phyloP scores from a whole-genome alignment of 148 eudicot species.

The Cornus controversa region DNA sequence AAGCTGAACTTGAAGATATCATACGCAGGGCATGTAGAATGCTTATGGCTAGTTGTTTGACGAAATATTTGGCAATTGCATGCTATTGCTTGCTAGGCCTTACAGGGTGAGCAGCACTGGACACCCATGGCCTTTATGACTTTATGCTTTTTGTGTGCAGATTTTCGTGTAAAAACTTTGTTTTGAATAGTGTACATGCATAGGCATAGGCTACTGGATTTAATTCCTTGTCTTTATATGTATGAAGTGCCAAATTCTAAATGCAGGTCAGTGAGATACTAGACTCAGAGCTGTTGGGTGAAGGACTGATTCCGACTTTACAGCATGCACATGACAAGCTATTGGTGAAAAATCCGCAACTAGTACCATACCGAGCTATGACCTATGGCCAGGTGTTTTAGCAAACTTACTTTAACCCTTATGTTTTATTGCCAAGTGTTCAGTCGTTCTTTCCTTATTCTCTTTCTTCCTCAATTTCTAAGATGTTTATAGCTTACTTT shows the following conservation, averaged over 20 bases:
- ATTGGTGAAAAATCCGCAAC: conserved; percentile 61
- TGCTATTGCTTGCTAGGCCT: background rate
- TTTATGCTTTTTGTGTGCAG: too few relatives aligned
- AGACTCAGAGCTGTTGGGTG: conserved; percentile 92
- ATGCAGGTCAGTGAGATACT: conserved; percentile 90
- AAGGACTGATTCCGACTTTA: conserved; percentile 84
- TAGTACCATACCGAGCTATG: conserved; percentile 77
- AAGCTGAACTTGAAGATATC: too few relatives aligned
- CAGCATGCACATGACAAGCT: conserved; percentile 90
- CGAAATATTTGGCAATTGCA: background rate
- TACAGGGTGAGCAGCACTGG: background rate
- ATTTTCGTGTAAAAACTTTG: background rate
- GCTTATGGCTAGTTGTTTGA: background rate
- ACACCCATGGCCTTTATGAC: too few relatives aligned
- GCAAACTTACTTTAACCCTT: background rate
- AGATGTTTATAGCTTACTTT: too few relatives aligned
- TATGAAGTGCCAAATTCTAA: conserved; percentile 1
- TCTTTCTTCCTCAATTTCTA: too few relatives aligned
- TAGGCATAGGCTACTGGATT: background rate
- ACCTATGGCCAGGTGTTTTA: conserved; percentile 71
- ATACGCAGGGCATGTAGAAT: background rate
- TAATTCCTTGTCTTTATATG: background rate
- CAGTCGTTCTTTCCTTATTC: background rate
- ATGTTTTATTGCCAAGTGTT: background rate
- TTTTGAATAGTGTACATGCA: background rate